Conservation (phyloP, 2,329 filamentous ascomycete species). For the Calcarisporium arbuscula region DNA sequence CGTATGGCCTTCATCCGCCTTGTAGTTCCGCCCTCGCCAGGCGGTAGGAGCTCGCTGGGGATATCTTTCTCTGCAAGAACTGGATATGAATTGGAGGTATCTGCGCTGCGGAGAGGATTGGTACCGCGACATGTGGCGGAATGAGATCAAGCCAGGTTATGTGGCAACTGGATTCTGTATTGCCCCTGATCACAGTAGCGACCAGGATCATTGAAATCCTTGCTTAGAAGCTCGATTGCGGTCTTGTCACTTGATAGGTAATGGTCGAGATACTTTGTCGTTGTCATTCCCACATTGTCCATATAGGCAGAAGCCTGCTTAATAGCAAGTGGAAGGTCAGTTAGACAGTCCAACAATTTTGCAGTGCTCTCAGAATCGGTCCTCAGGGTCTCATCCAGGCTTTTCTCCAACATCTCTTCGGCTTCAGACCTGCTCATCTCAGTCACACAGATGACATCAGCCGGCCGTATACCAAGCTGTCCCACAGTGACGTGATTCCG, state of each 20-base stretch:
- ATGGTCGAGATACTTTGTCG: constrained; percentile 18
- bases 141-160: constrained; percentile 29
- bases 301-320: constrained; percentile 29
- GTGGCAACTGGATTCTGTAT: constrained; percentile 21
- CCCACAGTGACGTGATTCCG: constrained; percentile 6
- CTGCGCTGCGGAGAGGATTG: constrained; percentile 16
- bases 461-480: constrained; percentile 3
- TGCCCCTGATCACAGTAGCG: constrained; percentile 19
- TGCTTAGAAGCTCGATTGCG: constrained; percentile 18
- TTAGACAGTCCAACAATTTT: constrained; percentile 22
- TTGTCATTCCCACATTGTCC: constrained; percentile 17
- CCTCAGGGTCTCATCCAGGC: constrained; percentile 13
- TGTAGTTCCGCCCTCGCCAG: too few species aligned
- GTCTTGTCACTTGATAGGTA: constrained; percentile 15
- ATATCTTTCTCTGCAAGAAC: constrained; percentile 23
- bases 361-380: constrained; percentile 11
- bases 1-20: constrained; percentile 1
- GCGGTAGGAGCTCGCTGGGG: constrained; percentile 18
- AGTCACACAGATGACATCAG: constrained; percentile 14
- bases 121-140: constrained; percentile 20
- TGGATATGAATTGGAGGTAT: constrained; percentile 23
- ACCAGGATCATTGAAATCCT: constrained; percentile 21
- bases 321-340: constrained; percentile 27
- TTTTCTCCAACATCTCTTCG: constrained; percentile 13
- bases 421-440: constrained; percentile 17